phyloP scores from a whole-genome alignment of 2,329 filamentous ascomycete species.

The Microsporum audouinii region DNA sequence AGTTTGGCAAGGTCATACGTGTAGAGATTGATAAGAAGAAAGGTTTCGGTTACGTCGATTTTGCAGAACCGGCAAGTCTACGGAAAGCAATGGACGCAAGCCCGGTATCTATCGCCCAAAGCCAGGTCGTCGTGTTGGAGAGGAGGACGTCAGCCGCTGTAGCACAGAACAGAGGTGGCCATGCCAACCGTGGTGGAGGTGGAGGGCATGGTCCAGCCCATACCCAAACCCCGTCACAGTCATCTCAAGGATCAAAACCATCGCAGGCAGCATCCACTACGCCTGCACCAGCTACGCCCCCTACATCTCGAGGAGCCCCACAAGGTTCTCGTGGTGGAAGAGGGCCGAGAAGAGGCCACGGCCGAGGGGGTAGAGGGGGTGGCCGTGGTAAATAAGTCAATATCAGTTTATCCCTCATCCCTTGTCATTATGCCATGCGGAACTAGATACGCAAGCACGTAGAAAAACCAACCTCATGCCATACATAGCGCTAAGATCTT shows the following conservation, averaged over 20 bases:
- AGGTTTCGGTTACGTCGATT: slow-evolving; percentile 87
- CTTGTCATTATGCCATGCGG: not conserved
- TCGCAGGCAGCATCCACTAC: not conserved
- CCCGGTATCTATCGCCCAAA: slow-evolving; percentile 70
- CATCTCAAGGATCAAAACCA: not conserved
- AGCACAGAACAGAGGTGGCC: slow-evolving; percentile 7
- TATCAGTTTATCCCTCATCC: not conserved
- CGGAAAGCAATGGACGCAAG: slow-evolving; percentile 71
- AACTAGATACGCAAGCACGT: not conserved
- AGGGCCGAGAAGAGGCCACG: not conserved
- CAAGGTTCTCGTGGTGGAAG: slow-evolving; percentile 4
- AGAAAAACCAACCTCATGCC: not conserved
- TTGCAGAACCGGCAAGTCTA: slow-evolving; percentile 59
- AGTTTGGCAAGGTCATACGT: slow-evolving; percentile 61
- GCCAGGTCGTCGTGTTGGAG: slow-evolving; percentile 76
- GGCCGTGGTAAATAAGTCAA: slow-evolving; percentile 3
- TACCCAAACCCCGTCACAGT: not conserved
- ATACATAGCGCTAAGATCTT: no score
- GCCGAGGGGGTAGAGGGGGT: slow-evolving; percentile 1
- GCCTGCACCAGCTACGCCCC: not conserved
- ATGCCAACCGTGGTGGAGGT: not conserved
- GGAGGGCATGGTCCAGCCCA: not conserved
- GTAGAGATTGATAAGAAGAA: slow-evolving; percentile 94
- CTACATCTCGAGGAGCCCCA: not conserved
- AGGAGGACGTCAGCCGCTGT: slow-evolving; percentile 21